These are phyloP conservation scores for Elsinoe australis DNA, from an alignment of 2,329 filamentous ascomycete genomes.

Conservation along the genomic window DNA sequence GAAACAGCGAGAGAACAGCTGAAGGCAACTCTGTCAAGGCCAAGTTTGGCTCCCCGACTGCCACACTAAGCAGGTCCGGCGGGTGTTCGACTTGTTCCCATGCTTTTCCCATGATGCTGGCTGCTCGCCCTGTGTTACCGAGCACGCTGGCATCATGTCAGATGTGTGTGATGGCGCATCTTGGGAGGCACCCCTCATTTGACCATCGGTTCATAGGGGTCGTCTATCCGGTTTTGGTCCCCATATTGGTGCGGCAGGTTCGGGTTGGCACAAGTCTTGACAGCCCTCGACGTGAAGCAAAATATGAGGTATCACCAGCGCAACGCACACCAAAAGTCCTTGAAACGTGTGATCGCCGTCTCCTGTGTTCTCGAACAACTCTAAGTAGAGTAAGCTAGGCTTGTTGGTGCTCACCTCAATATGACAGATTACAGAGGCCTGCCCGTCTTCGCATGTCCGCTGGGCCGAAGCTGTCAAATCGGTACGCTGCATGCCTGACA, in stretches of 20 bases:
- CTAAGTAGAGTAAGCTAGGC: neutral
- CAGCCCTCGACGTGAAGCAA: neutral
- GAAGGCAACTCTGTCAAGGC: neutral
- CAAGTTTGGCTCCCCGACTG: conserved; percentile 5
- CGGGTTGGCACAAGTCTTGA: neutral
- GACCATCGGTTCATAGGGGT: conserved; percentile 2
- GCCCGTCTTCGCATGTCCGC: conserved; percentile 1
- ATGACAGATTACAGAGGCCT: too few relatives aligned
- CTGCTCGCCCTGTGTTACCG: neutral
- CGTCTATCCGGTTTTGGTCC: conserved; percentile 4
- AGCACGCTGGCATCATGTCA: conserved; percentile 2
- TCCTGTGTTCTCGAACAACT: conserved; percentile 3
- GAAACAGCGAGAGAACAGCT: neutral
- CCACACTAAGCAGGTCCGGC: conserved; percentile 5
- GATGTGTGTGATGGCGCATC: neutral
- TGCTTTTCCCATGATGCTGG: neutral
- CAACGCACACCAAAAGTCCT: neutral
- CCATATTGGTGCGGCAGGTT: neutral
- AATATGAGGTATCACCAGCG: neutral
- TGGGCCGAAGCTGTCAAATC: too few relatives aligned
- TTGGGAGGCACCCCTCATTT: conserved; percentile 3
- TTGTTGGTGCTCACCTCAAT: neutral
- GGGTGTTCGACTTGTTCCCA: neutral
- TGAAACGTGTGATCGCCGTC: conserved; percentile 13
- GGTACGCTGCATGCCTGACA: neutral